Conservation (phyloP, 2,329 filamentous ascomycete genomes). For the Nannizzia gypsea region DNA sequence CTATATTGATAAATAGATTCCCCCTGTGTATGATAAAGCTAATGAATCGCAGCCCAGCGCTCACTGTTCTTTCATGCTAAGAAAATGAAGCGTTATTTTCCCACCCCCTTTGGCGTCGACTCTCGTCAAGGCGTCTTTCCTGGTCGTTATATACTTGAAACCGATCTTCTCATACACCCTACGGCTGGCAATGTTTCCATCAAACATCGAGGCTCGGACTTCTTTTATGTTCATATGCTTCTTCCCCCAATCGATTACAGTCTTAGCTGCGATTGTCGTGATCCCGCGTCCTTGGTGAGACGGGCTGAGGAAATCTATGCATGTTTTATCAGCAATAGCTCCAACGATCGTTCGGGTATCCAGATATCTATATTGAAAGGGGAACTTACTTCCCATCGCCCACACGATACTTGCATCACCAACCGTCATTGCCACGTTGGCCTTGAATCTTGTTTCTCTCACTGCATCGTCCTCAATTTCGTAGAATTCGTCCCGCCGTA, state of each 20-base stretch:
- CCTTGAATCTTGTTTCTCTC: not conserved
- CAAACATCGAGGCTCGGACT: constrained; percentile 1
- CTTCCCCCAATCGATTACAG: constrained; percentile 7
- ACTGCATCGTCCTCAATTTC: constrained; percentile 6
- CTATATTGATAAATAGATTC: not conserved
- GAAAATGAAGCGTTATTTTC: constrained; percentile 1
- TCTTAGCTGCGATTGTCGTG: constrained; percentile 6
- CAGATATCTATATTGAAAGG: not conserved
- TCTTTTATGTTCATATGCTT: constrained; percentile 8
- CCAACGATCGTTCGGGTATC: no score
- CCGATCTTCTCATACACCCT: constrained; percentile 11
- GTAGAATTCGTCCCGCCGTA: constrained; percentile 4
- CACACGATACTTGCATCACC: constrained; percentile 11
- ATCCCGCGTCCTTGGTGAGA: constrained; percentile 10
- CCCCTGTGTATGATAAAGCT: not conserved
- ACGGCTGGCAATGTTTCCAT: constrained; percentile 9
- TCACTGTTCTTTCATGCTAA: constrained; percentile 2
- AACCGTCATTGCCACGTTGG: constrained; percentile 4
- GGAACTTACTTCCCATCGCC: constrained; percentile 9
- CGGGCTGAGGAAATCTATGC: constrained; percentile 8
- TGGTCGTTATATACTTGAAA: not conserved
- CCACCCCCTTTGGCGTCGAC: constrained; percentile 9
- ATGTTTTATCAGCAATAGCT: not conserved
- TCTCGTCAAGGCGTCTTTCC: not conserved
- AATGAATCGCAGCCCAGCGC: not conserved